Evolutionary conservation across 1,284 basidiomycete species (phyloP), one percentile per base, ranked within the genome.

Genomic region (Cryptococcus floricola): DNA sequence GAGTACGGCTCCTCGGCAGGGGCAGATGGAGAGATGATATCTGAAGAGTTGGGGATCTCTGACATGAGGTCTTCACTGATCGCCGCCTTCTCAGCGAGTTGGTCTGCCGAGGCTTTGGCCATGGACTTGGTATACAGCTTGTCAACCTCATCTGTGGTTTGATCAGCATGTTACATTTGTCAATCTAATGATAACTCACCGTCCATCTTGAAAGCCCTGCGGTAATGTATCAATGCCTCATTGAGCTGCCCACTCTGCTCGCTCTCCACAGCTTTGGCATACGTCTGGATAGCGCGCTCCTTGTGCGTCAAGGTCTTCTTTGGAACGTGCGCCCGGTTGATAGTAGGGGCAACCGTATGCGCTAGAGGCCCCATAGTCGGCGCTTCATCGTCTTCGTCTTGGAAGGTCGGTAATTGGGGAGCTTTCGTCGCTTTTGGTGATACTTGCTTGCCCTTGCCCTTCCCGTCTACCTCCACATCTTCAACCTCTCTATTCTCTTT

Each of bases 241-340:
- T 89, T 86, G 42, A 90, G 79, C 58, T 87, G 79, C 42, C 89
- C 85, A 39, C 77, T 76, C 68, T 88, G 86, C 74, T 94, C 91
- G 54, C 82, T 79, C 49, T 83, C 80, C 27, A 90, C 82, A 4
- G 91, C 91, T 38, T 77, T 79, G 19, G 81, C 76, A 70, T 93
- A 94, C 8, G 85, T 67, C 16, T 81, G 81, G 39, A 91, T 77
- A 0, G 90, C 89, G 25, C 61, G 56, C 44, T 65, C 63, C 59
- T 60, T 59, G 34, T 58, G 54, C n/a, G 54, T 50, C 19, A 31
- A 12, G 50, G 52, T 34, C 57, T 51, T 34, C 28, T 59, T 61
- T 41, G 48, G 48, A 43, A 41, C 18, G 10, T 43, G 50, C 9
- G 50, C 1, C 48, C 38, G 18, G n/a, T 8, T 39, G 1, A 38